Evolutionary conservation across 345 rosid genomes (phyloP).

Genomic region (Orychophragmus violaceus): DNA sequence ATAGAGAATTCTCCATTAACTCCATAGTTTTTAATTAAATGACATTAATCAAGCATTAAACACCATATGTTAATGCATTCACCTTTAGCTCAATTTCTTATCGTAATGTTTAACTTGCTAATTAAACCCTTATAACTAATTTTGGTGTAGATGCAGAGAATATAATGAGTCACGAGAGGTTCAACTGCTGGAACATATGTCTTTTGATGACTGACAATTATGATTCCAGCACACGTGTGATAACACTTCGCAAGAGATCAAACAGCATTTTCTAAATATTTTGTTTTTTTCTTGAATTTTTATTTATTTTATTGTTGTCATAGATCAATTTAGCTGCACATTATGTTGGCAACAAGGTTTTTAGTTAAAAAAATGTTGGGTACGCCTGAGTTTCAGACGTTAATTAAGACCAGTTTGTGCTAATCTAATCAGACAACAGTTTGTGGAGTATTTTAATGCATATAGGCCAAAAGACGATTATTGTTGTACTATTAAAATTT

Average conservation of each 20-base stretch:
- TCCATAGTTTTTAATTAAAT: not conserved
- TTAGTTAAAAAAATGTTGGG: not conserved
- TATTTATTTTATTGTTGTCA: not conserved
- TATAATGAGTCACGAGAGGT: constrained; percentile 15
- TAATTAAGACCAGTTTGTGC: constrained; percentile 1
- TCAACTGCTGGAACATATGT: not conserved
- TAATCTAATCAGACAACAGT: not conserved
- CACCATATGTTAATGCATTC: not conserved
- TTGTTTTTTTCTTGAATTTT: no score
- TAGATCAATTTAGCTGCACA: constrained; percentile 5
- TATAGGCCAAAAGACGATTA: not conserved
- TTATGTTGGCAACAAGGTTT: constrained; percentile 3
- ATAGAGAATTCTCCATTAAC: constrained; percentile 11
- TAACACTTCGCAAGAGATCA: not conserved
- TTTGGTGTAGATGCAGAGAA: not conserved
- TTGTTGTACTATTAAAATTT: no score
- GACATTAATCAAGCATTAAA: not conserved
- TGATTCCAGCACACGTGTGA: constrained; percentile 23
- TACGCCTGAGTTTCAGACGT: constrained; percentile 4
- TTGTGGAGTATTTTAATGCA: not conserved
- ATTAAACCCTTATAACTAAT: not conserved
- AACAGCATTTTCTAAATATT: not conserved
- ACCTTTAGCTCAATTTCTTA: not conserved
- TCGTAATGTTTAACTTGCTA: not conserved
- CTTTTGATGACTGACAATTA: no score